phyloP scores from a whole-genome alignment of 345 rosid genomes.

The Laguncularia racemosa region DNA sequence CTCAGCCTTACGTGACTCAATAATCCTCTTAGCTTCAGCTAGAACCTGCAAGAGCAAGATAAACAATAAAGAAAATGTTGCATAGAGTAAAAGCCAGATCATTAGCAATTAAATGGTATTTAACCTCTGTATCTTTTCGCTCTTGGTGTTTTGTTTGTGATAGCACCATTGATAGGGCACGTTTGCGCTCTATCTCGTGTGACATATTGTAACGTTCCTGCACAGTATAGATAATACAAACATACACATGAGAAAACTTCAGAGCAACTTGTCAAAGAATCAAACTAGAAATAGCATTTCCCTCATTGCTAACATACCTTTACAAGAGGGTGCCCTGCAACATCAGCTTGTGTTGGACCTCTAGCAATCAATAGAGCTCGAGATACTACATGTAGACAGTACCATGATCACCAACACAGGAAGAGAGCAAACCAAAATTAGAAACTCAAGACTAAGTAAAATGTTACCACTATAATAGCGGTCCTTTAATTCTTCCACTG shows the following conservation, averaged over 20 bases:
- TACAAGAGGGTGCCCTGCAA: slow-evolving; percentile 67
- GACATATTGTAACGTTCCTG: slow-evolving; percentile 79
- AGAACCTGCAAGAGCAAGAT: slow-evolving; percentile 43
- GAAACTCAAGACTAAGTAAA: slow-evolving; percentile 1
- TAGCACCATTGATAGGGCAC: slow-evolving; percentile 85
- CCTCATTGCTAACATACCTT: slow-evolving; percentile 43
- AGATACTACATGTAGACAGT: slow-evolving; percentile 38
- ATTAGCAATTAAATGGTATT: slow-evolving; percentile 1
- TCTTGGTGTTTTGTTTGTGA: slow-evolving; percentile 97
- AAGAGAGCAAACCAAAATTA: background rate
- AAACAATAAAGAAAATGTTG: slow-evolving; percentile 2
- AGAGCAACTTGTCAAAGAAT: no score
- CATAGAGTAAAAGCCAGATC: background rate
- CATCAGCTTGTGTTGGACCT: slow-evolving; percentile 74
- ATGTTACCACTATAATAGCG: slow-evolving; percentile 80
- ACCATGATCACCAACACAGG: slow-evolving; percentile 3
- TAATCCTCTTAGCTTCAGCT: slow-evolving; percentile 84
- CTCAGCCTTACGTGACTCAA: slow-evolving; percentile 66
- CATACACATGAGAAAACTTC: background rate
- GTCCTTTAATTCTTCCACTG: slow-evolving; percentile 87
- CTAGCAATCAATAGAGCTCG: slow-evolving; percentile 75
- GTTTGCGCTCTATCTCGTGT: slow-evolving; percentile 84
- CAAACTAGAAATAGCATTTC: background rate
- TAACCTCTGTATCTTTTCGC: slow-evolving; percentile 83
- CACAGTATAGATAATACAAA: slow-evolving; percentile 1